Evolutionary conservation across 768 basidiomycete species (phyloP), one percentile per base, ranked within the genome.

Genomic region (Leccinum incarnatum): DNA sequence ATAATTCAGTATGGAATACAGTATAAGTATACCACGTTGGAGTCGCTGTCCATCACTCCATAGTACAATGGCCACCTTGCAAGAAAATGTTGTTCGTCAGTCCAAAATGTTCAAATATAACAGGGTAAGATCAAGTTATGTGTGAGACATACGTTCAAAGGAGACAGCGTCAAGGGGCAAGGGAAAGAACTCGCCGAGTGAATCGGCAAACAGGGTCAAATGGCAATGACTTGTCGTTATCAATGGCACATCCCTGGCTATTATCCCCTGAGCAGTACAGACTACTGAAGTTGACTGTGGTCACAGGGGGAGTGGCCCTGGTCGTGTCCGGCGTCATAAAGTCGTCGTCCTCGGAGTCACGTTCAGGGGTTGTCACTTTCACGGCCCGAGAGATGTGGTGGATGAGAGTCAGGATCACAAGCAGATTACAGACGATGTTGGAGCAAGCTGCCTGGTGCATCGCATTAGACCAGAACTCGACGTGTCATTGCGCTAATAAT

Each of bases 361-460:
- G 14, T 29, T 51, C 66, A 36, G 32, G 3, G 8, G 6, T 11
- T 8, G 48, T 34, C 5, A 49, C 9, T 49, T 49, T 30, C 12
- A 17, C 19, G 5, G 47, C 32, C 21, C 45, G 62, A 40, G 47
- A 51, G 40, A 62, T 48, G 14, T 58, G 60, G 51, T 71, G 63
- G 21, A 60, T 4, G 34, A 57, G 53, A 4, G 62, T 69, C 34
- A 49, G 59, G 25, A 63, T 49, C 30, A 69, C 65, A 9, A 69
- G 62, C 3, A 69, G 32, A 40, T 64, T 67, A 14, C 62, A 69
- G 29, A 49, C 60, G 56, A 71, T 61, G 29, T 40, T 56, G 9
- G 57, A 59, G 30, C 48, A 54, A 14, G 58, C 67, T 3, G 48
- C 53, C 67, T 67, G 47, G 21, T 17, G 21, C 32, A 12, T 59